phyloP scores from a whole-genome alignment of 305 asterid species.

The Fraxinus velutina region DNA sequence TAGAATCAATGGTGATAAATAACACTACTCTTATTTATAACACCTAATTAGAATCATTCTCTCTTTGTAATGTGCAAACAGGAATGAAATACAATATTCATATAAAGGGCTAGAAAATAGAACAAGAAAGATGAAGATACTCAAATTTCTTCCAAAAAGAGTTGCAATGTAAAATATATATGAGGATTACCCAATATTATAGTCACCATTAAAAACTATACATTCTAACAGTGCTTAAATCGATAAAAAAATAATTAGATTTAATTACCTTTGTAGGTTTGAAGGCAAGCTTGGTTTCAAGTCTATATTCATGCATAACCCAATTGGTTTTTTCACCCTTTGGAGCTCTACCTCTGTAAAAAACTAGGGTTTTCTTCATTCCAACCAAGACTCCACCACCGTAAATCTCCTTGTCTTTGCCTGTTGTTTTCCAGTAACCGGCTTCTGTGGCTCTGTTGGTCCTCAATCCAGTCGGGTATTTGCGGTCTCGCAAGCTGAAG shows the following conservation, averaged over 20 bases:
- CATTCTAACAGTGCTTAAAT: not conserved
- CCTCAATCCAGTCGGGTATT: slow-evolving; percentile 77
- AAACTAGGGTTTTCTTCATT: slow-evolving; percentile 85
- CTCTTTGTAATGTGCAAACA: not conserved
- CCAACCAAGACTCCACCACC: slow-evolving; percentile 58
- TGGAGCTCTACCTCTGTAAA: slow-evolving; percentile 85
- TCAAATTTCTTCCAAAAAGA: not conserved
- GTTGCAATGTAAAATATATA: not conserved
- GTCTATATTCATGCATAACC: slow-evolving; percentile 91
- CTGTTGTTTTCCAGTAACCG: slow-evolving; percentile 88
- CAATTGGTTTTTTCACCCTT: slow-evolving; percentile 84
- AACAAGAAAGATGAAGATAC: not conserved
- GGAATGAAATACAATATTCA: not conserved
- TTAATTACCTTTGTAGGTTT: slow-evolving; percentile 55
- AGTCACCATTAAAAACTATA: not conserved
- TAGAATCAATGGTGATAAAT: too few relatives aligned
- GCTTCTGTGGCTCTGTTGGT: slow-evolving; percentile 82
- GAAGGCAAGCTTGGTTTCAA: slow-evolving; percentile 43
- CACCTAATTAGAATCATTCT: not conserved
- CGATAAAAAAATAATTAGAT: not conserved
- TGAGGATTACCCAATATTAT: not conserved
- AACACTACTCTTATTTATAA: too few relatives aligned
- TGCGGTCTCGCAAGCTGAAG: slow-evolving; percentile 71
- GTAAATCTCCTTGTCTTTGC: slow-evolving; percentile 76
- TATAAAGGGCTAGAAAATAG: not conserved